Evolutionary conservation across 1,284 basidiomycete species (phyloP).

Genomic region (Leccinum subfulvum): DNA sequence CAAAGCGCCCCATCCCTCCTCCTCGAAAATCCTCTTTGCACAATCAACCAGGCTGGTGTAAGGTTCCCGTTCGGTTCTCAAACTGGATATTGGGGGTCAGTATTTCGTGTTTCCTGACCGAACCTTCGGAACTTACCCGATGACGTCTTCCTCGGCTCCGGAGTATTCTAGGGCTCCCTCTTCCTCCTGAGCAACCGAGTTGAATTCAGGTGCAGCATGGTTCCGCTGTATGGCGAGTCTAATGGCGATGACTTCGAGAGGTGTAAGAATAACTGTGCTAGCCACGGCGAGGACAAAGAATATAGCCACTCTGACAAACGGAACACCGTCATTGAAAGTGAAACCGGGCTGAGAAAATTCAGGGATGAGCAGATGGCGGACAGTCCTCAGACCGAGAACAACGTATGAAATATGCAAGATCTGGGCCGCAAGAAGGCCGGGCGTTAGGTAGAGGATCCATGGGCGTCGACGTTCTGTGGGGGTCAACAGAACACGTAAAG

Average conservation of each 20-base stretch:
- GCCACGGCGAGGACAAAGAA: constrained; percentile 63
- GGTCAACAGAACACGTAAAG: constrained; percentile 75
- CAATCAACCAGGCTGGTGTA: constrained; percentile 80
- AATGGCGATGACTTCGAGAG: constrained; percentile 81
- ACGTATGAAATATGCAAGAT: constrained; percentile 66
- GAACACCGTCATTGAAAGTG: constrained; percentile 38
- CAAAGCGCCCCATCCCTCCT: constrained; percentile 77
- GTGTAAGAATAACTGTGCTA: constrained; percentile 68
- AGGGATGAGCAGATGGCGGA: constrained; percentile 70
- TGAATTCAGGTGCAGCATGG: constrained; percentile 68
- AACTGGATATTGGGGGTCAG: constrained; percentile 36
- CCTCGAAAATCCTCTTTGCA: constrained; percentile 74
- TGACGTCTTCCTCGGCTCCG: constrained; percentile 81
- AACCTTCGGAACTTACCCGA: constrained; percentile 54
- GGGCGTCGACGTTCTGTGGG: constrained; percentile 79
- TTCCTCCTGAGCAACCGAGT: constrained; percentile 68
- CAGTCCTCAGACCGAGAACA: constrained; percentile 62
- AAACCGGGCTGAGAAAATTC: constrained; percentile 36
- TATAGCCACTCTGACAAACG: constrained; percentile 49
- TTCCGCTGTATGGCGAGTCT: constrained; percentile 85
- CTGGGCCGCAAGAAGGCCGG: constrained; percentile 74
- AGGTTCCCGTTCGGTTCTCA: constrained; percentile 84
- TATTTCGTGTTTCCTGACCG: neutral
- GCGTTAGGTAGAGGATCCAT: constrained; percentile 81
- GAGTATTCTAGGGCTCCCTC: constrained; percentile 69